phyloP scores from a whole-genome alignment of 2,329 filamentous ascomycete species.

The Monosporascus sp. region DNA sequence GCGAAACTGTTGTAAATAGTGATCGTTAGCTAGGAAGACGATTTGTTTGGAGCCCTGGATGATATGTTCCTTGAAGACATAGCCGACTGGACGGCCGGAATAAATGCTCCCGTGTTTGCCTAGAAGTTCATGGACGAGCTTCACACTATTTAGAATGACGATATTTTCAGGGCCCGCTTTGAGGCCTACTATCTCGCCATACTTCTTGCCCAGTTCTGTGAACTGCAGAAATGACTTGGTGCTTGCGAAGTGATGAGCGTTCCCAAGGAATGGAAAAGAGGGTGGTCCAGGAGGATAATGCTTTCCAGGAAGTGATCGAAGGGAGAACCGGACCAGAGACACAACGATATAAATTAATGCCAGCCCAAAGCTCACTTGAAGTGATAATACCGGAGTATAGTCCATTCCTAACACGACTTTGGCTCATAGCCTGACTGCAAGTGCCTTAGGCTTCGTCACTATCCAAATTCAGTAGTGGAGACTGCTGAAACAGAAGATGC shows the following conservation, averaged over 20 bases:
- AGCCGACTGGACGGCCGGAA: slow-evolving; percentile 4
- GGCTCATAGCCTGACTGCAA: too few relatives aligned
- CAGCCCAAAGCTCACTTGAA: background rate
- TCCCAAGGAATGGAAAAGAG: slow-evolving; percentile 3
- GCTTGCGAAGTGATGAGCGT: slow-evolving; percentile 3
- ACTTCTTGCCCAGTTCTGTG: background rate
- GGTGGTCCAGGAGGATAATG: slow-evolving; percentile 4
- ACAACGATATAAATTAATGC: background rate
- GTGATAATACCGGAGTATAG: too few relatives aligned
- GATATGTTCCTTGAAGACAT: slow-evolving; percentile 4
- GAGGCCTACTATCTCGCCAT: slow-evolving; percentile 9
- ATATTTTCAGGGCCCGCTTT: slow-evolving; percentile 6
- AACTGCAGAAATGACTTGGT: slow-evolving; percentile 5
- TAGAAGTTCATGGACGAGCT: slow-evolving; percentile 5
- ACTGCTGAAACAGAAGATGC: too few relatives aligned
- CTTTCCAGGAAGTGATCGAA: background rate
- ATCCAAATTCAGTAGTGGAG: too few relatives aligned
- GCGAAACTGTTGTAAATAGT: slow-evolving; percentile 3
- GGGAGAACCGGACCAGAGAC: slow-evolving; percentile 1
- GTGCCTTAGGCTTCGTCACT: too few relatives aligned
- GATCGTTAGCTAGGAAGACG: slow-evolving; percentile 1
- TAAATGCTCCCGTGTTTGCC: slow-evolving; percentile 7
- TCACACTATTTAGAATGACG: slow-evolving; percentile 6
- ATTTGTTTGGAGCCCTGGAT: slow-evolving; percentile 3
- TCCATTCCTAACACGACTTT: too few relatives aligned